Base-by-base conservation (phyloP, 2,329 filamentous ascomycete species). In the Plectosphaerella cucumerina region DNA sequence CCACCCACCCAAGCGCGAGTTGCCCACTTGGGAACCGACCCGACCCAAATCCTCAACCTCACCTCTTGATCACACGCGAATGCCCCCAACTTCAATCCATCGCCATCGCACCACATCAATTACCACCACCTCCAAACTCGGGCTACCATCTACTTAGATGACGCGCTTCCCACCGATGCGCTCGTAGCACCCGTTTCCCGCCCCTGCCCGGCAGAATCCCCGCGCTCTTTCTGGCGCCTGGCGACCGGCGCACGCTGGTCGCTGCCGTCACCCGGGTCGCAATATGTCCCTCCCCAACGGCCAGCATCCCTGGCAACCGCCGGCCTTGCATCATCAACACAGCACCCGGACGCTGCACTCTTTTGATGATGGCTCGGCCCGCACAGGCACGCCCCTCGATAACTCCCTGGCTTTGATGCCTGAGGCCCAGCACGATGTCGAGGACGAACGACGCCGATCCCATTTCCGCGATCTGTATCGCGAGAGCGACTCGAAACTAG, bases 391-490 rank as follows among this genome's bases (percentile, higher is more conserved):
- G 59, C 74, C 76, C 60, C 64, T 74, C 64, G 77, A 81, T 68
- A 70, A 68, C 66, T 65, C 71, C 60, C 65, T 68, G 56, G 64
- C 68, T 50, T 74, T 76, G 76, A 71, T 82, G 77, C 80, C 80
- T 78, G 80, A 84, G 78, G 76, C 80, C 78, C 71, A 77, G 57
- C 59, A 68, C 54, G 79, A 85, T 70, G 72, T 76, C 62, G 76
- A 86, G 62, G 87, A 90, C 47, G 87, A 92, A 65, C 80, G 82
- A 60, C 80, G 84, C 66, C 86, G 87, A 70, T 78, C 83, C 63
- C 76, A 85, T 64, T 94, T 97, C 70, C 82, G 84, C 66, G 84
- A 90, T 52, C 74, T 92, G 50, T 96, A 89, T 76, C 82, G 82
- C 64, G 82, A 82, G 68, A 86, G 83, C 61, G 90, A 97, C 70